Evolutionary conservation across 1,284 basidiomycete species (phyloP), one percentile per base, ranked within the genome.

Genomic region (Jaminaea rosea): DNA sequence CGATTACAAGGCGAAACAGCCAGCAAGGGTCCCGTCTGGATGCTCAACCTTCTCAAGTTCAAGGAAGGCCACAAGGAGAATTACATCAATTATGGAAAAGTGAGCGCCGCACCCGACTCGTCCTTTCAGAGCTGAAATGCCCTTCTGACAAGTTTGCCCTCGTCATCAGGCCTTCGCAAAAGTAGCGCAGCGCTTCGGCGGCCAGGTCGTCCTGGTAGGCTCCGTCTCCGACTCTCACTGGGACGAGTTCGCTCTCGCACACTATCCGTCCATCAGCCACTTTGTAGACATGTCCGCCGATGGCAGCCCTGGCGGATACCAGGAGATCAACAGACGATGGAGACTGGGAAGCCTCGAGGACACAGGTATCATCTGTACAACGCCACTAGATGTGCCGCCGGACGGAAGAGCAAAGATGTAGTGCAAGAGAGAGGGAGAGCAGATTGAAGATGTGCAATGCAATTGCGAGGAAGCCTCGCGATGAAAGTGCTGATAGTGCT

Each of bases 241-340:
- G 63, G 55, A 62, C 49, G 63, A 65, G 26, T 50, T 48, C 39
- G 55, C 55, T 2, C 34, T 59, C 15, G 60, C 58, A 5, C 60
- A 62, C 44, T 65, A 65, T 36, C 62, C 62, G 0, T 47, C 49
- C 19, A 62, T 65, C 55, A 51, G 55, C 24, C 62, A 65, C 21
- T 62, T 65, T 21, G 52, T 56, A 34, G 60, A 65, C 42, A 65
- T 65, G 62, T 42, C 50, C 8, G 53, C 58, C 7, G 60, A 65
- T 31, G 29, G 29, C 9, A 31, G 29, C 29, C 29, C 9, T 26
- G 46, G 52, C 19, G 60, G 56, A 46, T 65, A 65, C 32, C 60
- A 62, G 34, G 47, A 27, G 2, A 58, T 60, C 54, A 65, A 65
- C 47, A 44, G 46, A n/a, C 42, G 50, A 23, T 59, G 59, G 23